phyloP scores from a whole-genome alignment of 2,329 filamentous ascomycete genomes.

The Calonectria pauciramosa region DNA sequence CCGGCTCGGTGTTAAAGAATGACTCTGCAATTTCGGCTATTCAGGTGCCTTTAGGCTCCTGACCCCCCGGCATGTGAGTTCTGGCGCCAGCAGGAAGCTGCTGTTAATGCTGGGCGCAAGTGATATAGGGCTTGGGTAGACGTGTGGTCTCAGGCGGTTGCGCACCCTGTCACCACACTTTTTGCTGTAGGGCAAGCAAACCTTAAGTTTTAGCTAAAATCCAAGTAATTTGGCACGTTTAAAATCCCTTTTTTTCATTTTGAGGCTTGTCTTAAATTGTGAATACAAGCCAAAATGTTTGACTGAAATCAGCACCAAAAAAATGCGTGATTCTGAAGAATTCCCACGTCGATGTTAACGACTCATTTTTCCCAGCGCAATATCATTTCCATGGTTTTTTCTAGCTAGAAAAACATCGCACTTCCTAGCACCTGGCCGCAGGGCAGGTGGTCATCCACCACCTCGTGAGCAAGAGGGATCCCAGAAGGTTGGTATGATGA shows the following conservation, averaged over 20 bases:
- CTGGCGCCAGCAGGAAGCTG: background rate
- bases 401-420: background rate
- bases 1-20: background rate
- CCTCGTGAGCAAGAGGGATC: background rate
- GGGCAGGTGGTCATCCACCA: background rate
- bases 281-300: background rate
- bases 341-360: background rate
- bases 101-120: background rate
- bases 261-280: background rate
- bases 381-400: background rate
- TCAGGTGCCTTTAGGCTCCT: conserved; percentile 9
- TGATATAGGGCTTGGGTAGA: background rate
- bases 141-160: background rate
- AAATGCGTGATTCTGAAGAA: background rate
- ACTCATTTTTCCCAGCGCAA: background rate
- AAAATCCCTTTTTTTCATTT: background rate
- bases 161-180: background rate
- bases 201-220: background rate
- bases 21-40: conserved; percentile 18
- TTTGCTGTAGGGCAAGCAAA: background rate
- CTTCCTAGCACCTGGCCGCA: background rate
- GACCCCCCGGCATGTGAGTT: conserved; percentile 7
- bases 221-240: background rate
- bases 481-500: background rate
- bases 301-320: background rate